Conservation (phyloP, 768 basidiomycete species). For the Agrocybe chaxingu region DNA sequence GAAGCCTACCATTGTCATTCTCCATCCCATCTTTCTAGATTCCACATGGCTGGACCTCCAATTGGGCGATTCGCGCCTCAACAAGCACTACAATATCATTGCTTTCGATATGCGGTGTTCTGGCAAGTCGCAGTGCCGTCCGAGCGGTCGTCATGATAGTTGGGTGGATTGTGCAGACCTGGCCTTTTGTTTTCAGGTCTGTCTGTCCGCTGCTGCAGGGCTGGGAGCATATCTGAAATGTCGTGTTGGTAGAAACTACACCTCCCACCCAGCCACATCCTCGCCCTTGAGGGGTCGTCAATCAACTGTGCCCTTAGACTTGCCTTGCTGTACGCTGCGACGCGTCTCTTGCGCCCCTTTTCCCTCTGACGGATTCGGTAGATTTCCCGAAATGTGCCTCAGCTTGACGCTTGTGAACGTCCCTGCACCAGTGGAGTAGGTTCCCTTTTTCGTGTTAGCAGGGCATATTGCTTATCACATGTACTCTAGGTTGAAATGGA, state of each 20-base stretch:
- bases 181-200: slow-evolving; percentile 57
- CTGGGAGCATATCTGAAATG: not conserved
- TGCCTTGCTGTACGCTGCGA: slow-evolving; percentile 52
- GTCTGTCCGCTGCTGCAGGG: not conserved
- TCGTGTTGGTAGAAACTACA: slow-evolving; percentile 44
- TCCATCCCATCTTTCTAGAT: slow-evolving; percentile 69
- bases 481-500: slow-evolving; percentile 48
- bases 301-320: slow-evolving; percentile 61
- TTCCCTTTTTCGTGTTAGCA: slow-evolving; percentile 9
- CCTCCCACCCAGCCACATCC: slow-evolving; percentile 67
- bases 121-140: slow-evolving; percentile 54
- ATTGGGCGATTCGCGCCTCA: slow-evolving; percentile 62
- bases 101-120: slow-evolving; percentile 70
- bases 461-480: slow-evolving; percentile 1
- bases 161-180: slow-evolving; percentile 82
- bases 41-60: slow-evolving; percentile 66
- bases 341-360: not conserved
- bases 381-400: slow-evolving; percentile 70
- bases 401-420: slow-evolving; percentile 70
- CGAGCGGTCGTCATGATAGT: slow-evolving; percentile 57
- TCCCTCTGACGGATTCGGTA: slow-evolving; percentile 21
- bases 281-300: slow-evolving; percentile 63
- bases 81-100: slow-evolving; percentile 61
- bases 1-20: slow-evolving; percentile 64
- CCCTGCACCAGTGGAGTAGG: slow-evolving; percentile 65